A percentile compares a stretch with the other conserved stretches of the same genome.
Conservation (phyloP, 2,329 filamentous ascomycete species). For the Chaetomiaceae sp. region DNA sequence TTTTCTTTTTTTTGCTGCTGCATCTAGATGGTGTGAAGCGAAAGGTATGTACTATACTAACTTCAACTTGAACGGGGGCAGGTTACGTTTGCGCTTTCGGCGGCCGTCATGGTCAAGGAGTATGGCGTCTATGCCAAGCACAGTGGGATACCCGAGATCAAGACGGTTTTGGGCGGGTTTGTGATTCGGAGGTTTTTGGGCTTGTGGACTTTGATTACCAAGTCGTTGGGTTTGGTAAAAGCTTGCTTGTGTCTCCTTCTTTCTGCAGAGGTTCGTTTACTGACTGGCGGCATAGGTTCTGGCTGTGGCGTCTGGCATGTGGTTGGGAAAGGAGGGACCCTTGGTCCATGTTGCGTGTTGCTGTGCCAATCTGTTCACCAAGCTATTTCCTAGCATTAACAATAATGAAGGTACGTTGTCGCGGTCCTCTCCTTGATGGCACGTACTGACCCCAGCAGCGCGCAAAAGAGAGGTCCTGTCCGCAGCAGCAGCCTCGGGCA, state of each 20-base stretch:
- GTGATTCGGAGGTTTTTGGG: slow-evolving; percentile 86
- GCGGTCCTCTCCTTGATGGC: slow-evolving; percentile 10
- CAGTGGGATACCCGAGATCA: slow-evolving; percentile 96
- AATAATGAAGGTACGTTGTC: slow-evolving; percentile 69
- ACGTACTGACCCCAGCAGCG: slow-evolving; percentile 45
- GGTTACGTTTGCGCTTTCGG: slow-evolving; percentile 72
- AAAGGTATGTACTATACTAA: no score
- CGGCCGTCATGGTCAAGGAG: slow-evolving; percentile 73
- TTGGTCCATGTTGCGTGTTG: slow-evolving; percentile 96
- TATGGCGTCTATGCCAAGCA: slow-evolving; percentile 89
- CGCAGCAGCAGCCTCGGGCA: slow-evolving; percentile 85
- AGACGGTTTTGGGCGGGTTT: slow-evolving; percentile 90
- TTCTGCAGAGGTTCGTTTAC: no score
- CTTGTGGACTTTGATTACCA: slow-evolving; percentile 81
- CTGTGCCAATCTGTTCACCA: slow-evolving; percentile 91
- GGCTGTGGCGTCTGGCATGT: slow-evolving; percentile 88
- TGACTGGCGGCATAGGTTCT: slow-evolving; percentile 64
- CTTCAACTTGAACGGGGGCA: no score
- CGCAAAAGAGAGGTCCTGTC: slow-evolving; percentile 91
- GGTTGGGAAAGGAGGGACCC: slow-evolving; percentile 94
- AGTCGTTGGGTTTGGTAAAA: slow-evolving; percentile 86
- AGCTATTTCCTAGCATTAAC: slow-evolving; percentile 75
- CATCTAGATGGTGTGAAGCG: no score
- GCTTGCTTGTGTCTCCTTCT: no score
- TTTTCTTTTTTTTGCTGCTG: background rate